Percentiles rank a stretch among this genome's conserved stretches.
phyloP scores from a whole-genome alignment of 225 moss, liverwort and hornwort genomes.

The Marchantia paleacea region DNA sequence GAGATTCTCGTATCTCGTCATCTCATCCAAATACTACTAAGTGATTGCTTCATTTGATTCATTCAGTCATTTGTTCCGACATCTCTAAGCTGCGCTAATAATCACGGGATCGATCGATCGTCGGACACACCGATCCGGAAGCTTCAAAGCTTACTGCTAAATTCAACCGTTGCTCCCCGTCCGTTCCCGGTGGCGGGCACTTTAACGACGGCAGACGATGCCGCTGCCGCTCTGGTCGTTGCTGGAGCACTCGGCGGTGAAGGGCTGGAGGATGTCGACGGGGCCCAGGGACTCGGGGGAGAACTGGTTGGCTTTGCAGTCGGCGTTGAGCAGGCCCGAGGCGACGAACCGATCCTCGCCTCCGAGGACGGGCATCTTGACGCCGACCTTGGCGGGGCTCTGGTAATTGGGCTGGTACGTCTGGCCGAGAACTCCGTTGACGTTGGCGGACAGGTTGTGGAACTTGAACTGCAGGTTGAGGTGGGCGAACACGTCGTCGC shows the following conservation, averaged over 20 bases:
- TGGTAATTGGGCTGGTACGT: slow-evolving; percentile 55
- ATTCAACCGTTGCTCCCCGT: too few relatives aligned
- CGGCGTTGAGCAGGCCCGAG: slow-evolving; percentile 41
- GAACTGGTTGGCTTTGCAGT: slow-evolving; percentile 45
- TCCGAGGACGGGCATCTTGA: slow-evolving; percentile 52
- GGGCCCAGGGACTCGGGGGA: background rate
- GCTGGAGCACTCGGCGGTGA: slow-evolving; percentile 34
- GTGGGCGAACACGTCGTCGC: slow-evolving; percentile 49
- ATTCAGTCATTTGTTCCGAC: background rate
- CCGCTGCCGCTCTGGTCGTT: slow-evolving; percentile 16
- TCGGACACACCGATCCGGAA: background rate
- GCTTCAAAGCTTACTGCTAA: background rate
- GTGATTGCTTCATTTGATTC: background rate
- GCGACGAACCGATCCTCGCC: slow-evolving; percentile 47
- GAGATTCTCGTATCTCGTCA: background rate
- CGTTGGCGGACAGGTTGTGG: slow-evolving; percentile 49
- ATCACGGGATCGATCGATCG: too few relatives aligned
- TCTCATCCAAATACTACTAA: background rate
- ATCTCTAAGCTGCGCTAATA: background rate
- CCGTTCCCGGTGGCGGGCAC: too few relatives aligned
- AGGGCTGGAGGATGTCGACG: slow-evolving; percentile 17
- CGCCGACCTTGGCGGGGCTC: slow-evolving; percentile 44
- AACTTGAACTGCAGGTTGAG: slow-evolving; percentile 55
- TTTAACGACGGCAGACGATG: slow-evolving; percentile 37
- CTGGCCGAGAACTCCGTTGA: slow-evolving; percentile 58